These are phyloP conservation scores for Cinchona pubescens DNA, from an alignment of 257 asterid genomes.

Conservation along the genomic window DNA sequence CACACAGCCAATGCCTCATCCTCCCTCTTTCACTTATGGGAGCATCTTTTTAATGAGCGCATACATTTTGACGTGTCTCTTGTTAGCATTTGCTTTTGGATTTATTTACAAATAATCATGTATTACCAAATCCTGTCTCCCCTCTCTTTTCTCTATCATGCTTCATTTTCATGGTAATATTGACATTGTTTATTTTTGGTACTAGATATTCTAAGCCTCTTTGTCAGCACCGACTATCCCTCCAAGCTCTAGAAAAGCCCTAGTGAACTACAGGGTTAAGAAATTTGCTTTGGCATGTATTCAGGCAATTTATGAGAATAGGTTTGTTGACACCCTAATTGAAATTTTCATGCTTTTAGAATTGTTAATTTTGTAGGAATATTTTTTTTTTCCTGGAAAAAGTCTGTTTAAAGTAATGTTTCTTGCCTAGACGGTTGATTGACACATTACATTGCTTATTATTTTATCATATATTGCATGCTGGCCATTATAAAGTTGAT, in stretches of 20 bases:
- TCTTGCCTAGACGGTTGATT: not conserved
- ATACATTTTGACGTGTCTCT: not conserved
- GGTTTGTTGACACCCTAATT: slow-evolving; percentile 41
- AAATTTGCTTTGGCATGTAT: slow-evolving; percentile 61
- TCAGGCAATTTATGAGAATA: slow-evolving; percentile 67
- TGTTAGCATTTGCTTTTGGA: not conserved
- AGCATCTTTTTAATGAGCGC: not conserved
- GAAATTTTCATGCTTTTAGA: not conserved
- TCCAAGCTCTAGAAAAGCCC: slow-evolving; percentile 46
- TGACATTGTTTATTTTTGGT: slow-evolving; percentile 25
- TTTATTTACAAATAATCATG: not conserved
- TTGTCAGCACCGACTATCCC: slow-evolving; percentile 56
- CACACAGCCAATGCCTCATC: not conserved
- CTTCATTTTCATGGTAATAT: slow-evolving; percentile 8
- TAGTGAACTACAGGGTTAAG: slow-evolving; percentile 83
- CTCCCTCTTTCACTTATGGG: no score
- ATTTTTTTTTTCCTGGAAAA: not conserved
- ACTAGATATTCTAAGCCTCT: slow-evolving; percentile 60
- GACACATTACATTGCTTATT: no score
- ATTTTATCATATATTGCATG: not conserved
- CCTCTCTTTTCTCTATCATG: not conserved
- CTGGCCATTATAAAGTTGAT: not conserved
- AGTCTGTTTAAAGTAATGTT: not conserved
- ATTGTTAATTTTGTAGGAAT: slow-evolving; percentile 9
- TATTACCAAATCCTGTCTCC: not conserved